Evolutionary conservation across 2,329 filamentous ascomycete species (phyloP).

Genomic region (Pseudogymnoascus sp.): DNA sequence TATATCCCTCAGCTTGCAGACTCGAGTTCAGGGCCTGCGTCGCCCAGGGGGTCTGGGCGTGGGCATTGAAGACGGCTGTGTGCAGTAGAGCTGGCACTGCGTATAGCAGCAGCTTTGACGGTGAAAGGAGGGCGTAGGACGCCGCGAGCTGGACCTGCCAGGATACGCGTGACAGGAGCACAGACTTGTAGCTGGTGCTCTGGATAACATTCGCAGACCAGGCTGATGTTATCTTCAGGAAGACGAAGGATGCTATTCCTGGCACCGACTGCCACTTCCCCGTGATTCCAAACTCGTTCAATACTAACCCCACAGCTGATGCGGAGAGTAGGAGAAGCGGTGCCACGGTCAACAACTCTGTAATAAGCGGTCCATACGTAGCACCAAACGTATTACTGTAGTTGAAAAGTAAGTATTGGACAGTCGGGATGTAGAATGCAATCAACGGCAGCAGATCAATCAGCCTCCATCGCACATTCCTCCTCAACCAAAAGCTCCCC

Average conservation of each 20-base stretch:
- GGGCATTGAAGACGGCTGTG: constrained; percentile 63
- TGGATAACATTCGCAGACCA: constrained; percentile 34
- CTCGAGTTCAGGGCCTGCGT: constrained; percentile 56
- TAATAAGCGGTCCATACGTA: constrained; percentile 63
- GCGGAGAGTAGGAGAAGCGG: constrained; percentile 58
- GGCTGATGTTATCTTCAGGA: constrained; percentile 42
- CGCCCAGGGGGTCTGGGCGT: constrained; percentile 54
- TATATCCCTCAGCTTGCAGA: constrained; percentile 58
- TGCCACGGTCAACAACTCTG: constrained; percentile 64
- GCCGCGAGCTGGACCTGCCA: constrained; percentile 60
- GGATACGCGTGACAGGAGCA: constrained; percentile 61
- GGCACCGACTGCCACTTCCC: constrained; percentile 33
- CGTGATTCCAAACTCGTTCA: constrained; percentile 53
- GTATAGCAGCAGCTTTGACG: constrained; percentile 58
- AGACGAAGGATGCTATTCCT: constrained; percentile 55
- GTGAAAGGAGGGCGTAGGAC: constrained; percentile 56
- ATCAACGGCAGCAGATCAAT: constrained; percentile 57
- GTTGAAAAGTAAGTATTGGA: constrained; percentile 63
- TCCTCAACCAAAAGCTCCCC: constrained; percentile 48
- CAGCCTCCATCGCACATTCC: constrained; percentile 40
- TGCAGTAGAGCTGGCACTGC: constrained; percentile 66
- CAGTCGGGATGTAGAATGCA: constrained; percentile 63
- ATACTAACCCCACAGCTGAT: constrained; percentile 51
- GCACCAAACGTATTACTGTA: constrained; percentile 59
- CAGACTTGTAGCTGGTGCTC: constrained; percentile 48